Evolutionary conservation across 306 rosid genomes (phyloP).

Genomic region (Dryas alaskensis): DNA sequence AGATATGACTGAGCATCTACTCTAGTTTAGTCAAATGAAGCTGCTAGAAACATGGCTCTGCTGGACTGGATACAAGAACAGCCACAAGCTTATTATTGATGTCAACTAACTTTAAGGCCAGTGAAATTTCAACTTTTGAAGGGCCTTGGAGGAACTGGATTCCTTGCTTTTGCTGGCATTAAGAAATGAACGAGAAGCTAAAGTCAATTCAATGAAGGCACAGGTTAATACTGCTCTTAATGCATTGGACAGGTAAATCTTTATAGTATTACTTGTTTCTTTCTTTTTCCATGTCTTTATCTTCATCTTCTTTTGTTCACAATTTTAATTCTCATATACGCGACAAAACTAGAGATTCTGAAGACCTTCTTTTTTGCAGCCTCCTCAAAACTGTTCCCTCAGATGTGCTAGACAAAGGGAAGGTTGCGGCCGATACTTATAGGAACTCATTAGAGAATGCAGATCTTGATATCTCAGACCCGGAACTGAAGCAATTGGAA

Average conservation of each 20-base stretch:
- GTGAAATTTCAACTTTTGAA: constrained; percentile 30
- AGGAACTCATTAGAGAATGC: constrained; percentile 49
- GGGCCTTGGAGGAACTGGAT: constrained; percentile 92
- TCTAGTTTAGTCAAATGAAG: background rate
- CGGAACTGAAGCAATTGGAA: constrained; percentile 64
- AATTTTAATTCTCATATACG: background rate
- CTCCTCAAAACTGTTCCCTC: constrained; percentile 85
- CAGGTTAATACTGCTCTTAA: constrained; percentile 49
- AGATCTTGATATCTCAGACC: constrained; percentile 48
- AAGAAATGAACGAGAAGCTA: constrained; percentile 77
- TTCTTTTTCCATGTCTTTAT: background rate
- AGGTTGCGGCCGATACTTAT: constrained; percentile 73
- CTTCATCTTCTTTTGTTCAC: background rate
- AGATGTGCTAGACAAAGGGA: constrained; percentile 72
- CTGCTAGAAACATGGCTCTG: background rate
- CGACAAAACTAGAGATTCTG: constrained; percentile 16
- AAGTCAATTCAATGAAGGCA: constrained; percentile 70
- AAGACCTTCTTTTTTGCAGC: constrained; percentile 48
- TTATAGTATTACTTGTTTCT: constrained; percentile 8
- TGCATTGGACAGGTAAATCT: constrained; percentile 64
- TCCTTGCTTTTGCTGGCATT: constrained; percentile 67
- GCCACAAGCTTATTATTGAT: constrained; percentile 6
- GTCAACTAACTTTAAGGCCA: constrained; percentile 22
- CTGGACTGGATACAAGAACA: background rate
- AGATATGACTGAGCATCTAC: background rate